Base-by-base conservation (phyloP, 495 filamentous ascomycete genomes). In the Schizothecium vesticola region DNA sequence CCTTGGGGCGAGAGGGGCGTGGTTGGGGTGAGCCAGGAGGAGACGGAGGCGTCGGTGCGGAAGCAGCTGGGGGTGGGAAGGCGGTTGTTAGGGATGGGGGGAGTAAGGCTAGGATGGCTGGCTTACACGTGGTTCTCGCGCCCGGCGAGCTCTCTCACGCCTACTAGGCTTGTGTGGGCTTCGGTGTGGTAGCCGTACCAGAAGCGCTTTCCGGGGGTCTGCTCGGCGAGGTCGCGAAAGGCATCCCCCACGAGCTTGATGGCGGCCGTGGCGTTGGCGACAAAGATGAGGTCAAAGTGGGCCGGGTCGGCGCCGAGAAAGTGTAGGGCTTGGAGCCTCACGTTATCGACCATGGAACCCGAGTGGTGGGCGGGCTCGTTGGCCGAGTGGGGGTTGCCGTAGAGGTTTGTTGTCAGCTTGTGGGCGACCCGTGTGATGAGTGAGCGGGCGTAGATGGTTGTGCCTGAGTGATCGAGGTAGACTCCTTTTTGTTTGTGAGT, bases 251-350 rank as follows among this genome's bases (percentile, higher is more conserved):
- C 91, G 3, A 92, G 79, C 77, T 97, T 98, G 67, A 97, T 91
- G 13, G 86, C 94, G 1, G 93, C 94, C 0, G 94, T 97, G 33
- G 94, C 91, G 76, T 97, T 98, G 43, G 92, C 87, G 67, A 94
- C 91, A 76, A 98, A 98, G 24, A 97, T 85, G 21, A 98, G 78
- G 73, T 97, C 94, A 74, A 92, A 98, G 23, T 90, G 83, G 6
- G 88, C 85, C 1, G 93, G 92, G 70, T 92, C 87, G 1, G 94
- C 94, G 59, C 92, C 89, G 77, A 97, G 93, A 76, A 94, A 92
- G 64, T 89, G 90, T 66, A 93, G 88, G 5, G 85, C 86, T 66
- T 85, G 81, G 59, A 80, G 73, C n/a, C 91, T 81, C 9, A 90
- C 82, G 6, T 77, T 72, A 63, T 91, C 86, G 12, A 92, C 84